phyloP scores from a whole-genome alignment of 331 rosid genomes.

The Telfairia occidentalis region DNA sequence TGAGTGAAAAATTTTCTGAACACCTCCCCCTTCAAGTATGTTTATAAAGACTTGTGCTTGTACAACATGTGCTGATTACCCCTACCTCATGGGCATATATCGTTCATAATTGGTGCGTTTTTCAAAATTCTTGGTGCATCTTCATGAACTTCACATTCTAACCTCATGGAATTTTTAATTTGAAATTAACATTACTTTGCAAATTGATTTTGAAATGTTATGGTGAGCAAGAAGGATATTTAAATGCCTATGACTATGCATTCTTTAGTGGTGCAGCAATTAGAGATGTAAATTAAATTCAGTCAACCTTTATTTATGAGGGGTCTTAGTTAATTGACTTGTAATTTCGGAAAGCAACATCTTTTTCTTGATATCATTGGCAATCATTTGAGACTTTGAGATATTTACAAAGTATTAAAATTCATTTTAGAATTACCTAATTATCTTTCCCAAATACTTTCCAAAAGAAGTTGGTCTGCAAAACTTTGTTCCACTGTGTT shows the following conservation, averaged over 20 bases:
- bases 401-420: background rate
- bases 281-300: background rate
- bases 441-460: background rate
- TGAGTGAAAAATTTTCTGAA: slow-evolving; percentile 9
- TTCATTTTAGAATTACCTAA: background rate
- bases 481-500: background rate
- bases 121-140: background rate
- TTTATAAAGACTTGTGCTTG: background rate
- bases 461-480: background rate
- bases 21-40: background rate
- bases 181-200: background rate
- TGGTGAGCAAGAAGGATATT: background rate
- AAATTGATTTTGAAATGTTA: slow-evolving; percentile 2
- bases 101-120: background rate
- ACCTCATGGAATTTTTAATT: background rate
- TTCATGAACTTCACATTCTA: slow-evolving; percentile 1
- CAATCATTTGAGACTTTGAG: background rate
- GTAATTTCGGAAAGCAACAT: background rate
- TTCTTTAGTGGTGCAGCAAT: background rate
- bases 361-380: background rate
- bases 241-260: background rate
- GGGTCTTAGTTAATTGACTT: background rate
- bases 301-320: background rate
- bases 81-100: background rate
- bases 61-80: background rate